Evolutionary conservation across 2,329 filamentous ascomycete genomes (phyloP), one percentile per base, ranked within the genome.

Genomic region (Cladosporium sp.): DNA sequence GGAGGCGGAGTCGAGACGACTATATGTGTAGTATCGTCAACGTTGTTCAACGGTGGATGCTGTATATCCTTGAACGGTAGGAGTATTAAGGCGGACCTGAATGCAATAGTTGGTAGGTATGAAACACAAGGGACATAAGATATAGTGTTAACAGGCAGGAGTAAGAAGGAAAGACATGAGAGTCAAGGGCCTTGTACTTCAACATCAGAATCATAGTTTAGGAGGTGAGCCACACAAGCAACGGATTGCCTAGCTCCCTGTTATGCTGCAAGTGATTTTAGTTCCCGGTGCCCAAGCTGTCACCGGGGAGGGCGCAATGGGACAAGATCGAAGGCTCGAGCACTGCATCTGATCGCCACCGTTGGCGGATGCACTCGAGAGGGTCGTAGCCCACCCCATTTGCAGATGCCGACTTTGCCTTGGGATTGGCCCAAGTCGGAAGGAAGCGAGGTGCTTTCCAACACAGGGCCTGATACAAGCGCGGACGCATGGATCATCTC

Each of bases 191-290:
- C 22, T 40, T 24, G 37, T 48, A 48, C 45, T 48, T 48, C 45
- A 48, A 48, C 18, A 48, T 48, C 22, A 15, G 44, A 7, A 32
- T 32, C 45, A 34, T 41, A 41, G 34, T 38, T 41, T 48, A 48
- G 37, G 45, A 41, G 37, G 45, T 34, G 45, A 48, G 45, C 45
- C 45, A 48, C 45, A 32, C 37, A 34, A 30, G 24, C 45, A 41
- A 27, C 45, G 45, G 45, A 36, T 41, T 41, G 34, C 45, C 27
- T 41, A 47, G 44, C 12, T 34, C 34, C n/a, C 37, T 41, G 27
- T 32, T 48, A 48, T 48, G 37, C 45, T 48, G 45, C 45, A 48
- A 48, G 45, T 48, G 45, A 30, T 48, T 48, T 48, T 48, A 48
- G 45, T 48, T 48, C 45, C 45, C 45, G 45, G n/a, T 22, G 45